Base-by-base conservation (phyloP, 2,329 filamentous ascomycete genomes). In the Arthrobotrys megalospora region DNA sequence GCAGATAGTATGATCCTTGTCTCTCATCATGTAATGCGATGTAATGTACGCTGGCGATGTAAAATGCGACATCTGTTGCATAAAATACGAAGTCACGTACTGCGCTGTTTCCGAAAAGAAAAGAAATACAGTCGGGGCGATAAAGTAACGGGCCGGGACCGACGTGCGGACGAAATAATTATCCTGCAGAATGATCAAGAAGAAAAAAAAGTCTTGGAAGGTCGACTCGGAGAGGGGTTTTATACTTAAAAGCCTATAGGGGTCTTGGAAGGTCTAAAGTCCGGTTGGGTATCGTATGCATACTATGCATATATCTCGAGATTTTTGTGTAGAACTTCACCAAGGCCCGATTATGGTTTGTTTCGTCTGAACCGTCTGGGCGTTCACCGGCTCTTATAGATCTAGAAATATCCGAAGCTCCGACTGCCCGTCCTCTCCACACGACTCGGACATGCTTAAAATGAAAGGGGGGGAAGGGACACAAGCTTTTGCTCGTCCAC, bases 401-500 rank as follows among this genome's bases (percentile, higher is more conserved):
- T 60, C 16, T 50, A 14, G 34, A 19, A 55, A 63, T 55, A 70
- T 63, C 67, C 67, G 67, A 70, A 60, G 36, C 53, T 50, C 67
- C 67, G 67, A 47, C 47, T 41, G 32, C 4, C 64, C 28, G 64
- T 28, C 47, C 28, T 36, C 36, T 60, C 38, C 16, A 24, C 34
- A 10, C 28, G 6, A 52, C 21, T 53, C 62, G 47, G 41, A 43
- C 47, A 4, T 14, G 10, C 48, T 48, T 66, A 52, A 50, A 48
- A 48, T 66, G 62, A 48, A 66, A 43, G 62, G 62, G 45, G 28
- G 24, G 21, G 19, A 28, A 16, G 19, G 36, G 28, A 65, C 48
- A 69, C 41, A 73, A 73, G 69, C 69, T 65, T 65, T 53, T 55
- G 10, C 68, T 63, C 32, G 52, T 34, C 55, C 21, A 47, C 19